phyloP scores from a whole-genome alignment of 108 stramenopile species.

The Cyclotella kingstonii region DNA sequence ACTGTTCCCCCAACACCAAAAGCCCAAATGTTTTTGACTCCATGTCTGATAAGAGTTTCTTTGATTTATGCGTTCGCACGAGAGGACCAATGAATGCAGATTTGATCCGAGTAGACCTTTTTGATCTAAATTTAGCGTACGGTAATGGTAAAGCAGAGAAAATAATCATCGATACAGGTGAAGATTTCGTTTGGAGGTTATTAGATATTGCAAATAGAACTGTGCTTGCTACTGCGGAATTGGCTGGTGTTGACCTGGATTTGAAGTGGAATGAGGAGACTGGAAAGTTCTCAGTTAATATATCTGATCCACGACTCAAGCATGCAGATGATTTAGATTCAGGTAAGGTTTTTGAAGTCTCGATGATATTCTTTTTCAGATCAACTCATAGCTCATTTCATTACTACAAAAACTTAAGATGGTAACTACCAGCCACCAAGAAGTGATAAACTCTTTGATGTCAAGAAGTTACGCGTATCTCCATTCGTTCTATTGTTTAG shows the following conservation, averaged over 20 bases:
- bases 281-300: slow-evolving; percentile 61
- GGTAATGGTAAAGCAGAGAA: slow-evolving; percentile 57
- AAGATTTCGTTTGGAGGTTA: slow-evolving; percentile 84
- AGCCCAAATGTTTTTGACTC: slow-evolving; percentile 77
- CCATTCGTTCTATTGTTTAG: slow-evolving; percentile 71
- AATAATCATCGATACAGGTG: slow-evolving; percentile 74
- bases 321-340: slow-evolving; percentile 40
- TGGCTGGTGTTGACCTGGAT: slow-evolving; percentile 61
- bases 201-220: slow-evolving; percentile 74
- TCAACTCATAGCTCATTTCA: background rate
- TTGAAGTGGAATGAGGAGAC: slow-evolving; percentile 68
- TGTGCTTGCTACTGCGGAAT: slow-evolving; percentile 62
- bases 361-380: background rate
- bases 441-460: slow-evolving; percentile 66
- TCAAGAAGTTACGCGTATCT: slow-evolving; percentile 65
- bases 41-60: slow-evolving; percentile 59
- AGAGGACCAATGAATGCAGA: slow-evolving; percentile 72
- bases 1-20: slow-evolving; percentile 61
- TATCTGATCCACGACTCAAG: slow-evolving; percentile 45
- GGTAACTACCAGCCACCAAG: slow-evolving; percentile 65
- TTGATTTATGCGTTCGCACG: slow-evolving; percentile 74
- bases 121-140: slow-evolving; percentile 79
- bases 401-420: slow-evolving; percentile 1
- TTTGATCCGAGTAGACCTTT: slow-evolving; percentile 68
- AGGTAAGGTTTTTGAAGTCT: slow-evolving; percentile 13